These are phyloP conservation scores for Aspergillus sparsus DNA, from an alignment of 495 filamentous ascomycete genomes.

Conservation along the genomic window DNA sequence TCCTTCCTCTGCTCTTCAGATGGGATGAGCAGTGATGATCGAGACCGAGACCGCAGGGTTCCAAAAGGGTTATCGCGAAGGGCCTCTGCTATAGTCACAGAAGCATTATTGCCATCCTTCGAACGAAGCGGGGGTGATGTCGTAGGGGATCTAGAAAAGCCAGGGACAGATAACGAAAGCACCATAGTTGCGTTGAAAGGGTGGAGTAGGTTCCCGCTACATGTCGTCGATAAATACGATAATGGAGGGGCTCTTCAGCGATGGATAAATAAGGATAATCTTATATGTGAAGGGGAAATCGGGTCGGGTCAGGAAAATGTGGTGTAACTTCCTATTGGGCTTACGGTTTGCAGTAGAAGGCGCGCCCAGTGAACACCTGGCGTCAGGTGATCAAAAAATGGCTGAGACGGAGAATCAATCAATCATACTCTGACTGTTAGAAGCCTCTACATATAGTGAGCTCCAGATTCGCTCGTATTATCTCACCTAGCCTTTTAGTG, in stretches of 20 bases:
- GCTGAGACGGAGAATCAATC: neutral
- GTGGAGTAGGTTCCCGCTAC: conserved; percentile 30
- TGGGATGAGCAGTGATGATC: conserved; percentile 16
- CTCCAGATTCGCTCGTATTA: too few relatives aligned
- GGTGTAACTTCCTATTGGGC: too few relatives aligned
- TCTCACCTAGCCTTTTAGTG: too few relatives aligned
- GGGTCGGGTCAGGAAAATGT: neutral
- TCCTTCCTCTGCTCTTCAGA: conserved; percentile 37
- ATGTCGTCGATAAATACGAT: conserved; percentile 27
- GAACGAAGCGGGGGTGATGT: conserved; percentile 32
- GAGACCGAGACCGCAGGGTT: conserved; percentile 35
- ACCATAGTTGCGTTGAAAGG: conserved; percentile 37
- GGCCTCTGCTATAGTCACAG: conserved; percentile 43
- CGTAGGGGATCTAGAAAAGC: conserved; percentile 41
- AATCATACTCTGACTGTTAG: too few relatives aligned
- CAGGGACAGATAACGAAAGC: conserved; percentile 45
- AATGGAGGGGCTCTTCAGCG: neutral
- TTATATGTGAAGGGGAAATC: neutral
- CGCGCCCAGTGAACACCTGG: neutral
- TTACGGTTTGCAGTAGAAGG: too few relatives aligned
- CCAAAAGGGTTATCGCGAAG: conserved; percentile 50
- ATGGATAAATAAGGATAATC: neutral
- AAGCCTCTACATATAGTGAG: too few relatives aligned
- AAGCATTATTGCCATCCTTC: conserved; percentile 26
- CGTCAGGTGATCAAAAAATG: conserved; percentile 2